Evolutionary conservation across 805 yeast genomes (phyloP).

Genomic region (Candida bentonensis): DNA sequence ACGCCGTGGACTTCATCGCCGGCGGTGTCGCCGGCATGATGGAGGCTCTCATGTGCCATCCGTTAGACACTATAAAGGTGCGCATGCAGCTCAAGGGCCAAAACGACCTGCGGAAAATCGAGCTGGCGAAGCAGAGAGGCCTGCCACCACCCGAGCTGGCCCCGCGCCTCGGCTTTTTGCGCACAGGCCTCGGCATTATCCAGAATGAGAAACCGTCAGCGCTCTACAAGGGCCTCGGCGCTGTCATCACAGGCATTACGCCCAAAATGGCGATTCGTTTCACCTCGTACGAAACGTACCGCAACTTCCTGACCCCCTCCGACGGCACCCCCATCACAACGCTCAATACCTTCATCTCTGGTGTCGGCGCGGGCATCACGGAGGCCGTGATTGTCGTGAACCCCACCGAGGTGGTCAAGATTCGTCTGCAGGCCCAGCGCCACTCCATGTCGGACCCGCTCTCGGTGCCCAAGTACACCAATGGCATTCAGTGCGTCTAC

Average conservation of each 20-base stretch:
- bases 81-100: slow-evolving; percentile 79
- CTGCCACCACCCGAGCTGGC: slow-evolving; percentile 9
- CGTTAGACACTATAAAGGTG: slow-evolving; percentile 94
- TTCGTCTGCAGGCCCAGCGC: slow-evolving; percentile 89
- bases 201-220: slow-evolving; percentile 73
- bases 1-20: slow-evolving; percentile 37
- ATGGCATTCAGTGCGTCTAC: slow-evolving; percentile 83
- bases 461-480: slow-evolving; percentile 71
- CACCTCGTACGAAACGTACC: slow-evolving; percentile 83
- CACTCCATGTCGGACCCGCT: slow-evolving; percentile 79
- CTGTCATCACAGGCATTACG: slow-evolving; percentile 92
- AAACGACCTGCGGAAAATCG: slow-evolving; percentile 26
- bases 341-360: slow-evolving; percentile 69
- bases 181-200: slow-evolving; percentile 68
- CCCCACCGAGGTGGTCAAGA: slow-evolving; percentile 96
- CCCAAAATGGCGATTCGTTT: slow-evolving; percentile 98
- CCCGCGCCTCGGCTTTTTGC: slow-evolving; percentile 65
- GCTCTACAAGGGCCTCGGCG: slow-evolving; percentile 89
- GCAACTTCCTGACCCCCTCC: slow-evolving; percentile 46
- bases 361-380: slow-evolving; percentile 94
- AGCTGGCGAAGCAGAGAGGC: slow-evolving; percentile 14
- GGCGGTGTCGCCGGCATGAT: slow-evolving; percentile 97
- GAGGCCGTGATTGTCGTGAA: slow-evolving; percentile 92
- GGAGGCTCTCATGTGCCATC: slow-evolving; percentile 97
- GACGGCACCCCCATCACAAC: slow-evolving; percentile 57